Conservation (phyloP, 805 yeast genomes). For the Lachancea lanzarotensis region DNA sequence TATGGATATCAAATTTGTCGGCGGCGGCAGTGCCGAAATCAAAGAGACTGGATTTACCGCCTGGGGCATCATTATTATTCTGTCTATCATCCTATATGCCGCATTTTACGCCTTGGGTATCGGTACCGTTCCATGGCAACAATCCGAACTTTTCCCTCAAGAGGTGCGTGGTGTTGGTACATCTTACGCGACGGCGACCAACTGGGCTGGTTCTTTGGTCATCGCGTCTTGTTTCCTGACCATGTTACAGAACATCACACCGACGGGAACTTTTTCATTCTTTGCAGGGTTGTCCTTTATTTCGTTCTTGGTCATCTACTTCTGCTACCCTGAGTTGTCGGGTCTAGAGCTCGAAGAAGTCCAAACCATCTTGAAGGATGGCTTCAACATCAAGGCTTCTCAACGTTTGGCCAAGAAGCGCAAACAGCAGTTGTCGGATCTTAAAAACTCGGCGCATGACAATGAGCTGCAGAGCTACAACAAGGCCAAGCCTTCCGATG, state of each 20-base stretch:
- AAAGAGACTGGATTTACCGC: constrained; percentile 47
- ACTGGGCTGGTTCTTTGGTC: constrained; percentile 92
- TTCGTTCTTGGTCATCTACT: constrained; percentile 66
- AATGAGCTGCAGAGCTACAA: constrained; percentile 8
- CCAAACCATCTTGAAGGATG: constrained; percentile 70
- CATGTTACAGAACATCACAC: constrained; percentile 88
- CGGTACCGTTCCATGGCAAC: constrained; percentile 99
- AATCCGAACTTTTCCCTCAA: constrained; percentile 91
- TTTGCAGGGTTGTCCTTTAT: constrained; percentile 76
- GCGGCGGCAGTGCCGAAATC: constrained; percentile 39
- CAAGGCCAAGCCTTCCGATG: constrained; percentile 12
- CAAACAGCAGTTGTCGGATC: constrained; percentile 24
- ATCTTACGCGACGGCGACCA: constrained; percentile 83
- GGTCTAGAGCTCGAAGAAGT: constrained; percentile 90
- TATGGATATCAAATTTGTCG: constrained; percentile 54
- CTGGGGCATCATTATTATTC: constrained; percentile 84
- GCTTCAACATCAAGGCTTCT: constrained; percentile 75
- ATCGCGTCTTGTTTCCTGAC: constrained; percentile 91
- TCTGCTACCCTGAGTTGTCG: constrained; percentile 88
- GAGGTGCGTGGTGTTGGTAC: constrained; percentile 89
- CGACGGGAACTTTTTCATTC: constrained; percentile 88
- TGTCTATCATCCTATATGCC: constrained; percentile 79
- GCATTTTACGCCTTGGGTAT: constrained; percentile 91
- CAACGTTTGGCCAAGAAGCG: constrained; percentile 46
- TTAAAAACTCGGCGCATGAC: constrained; percentile 1